phyloP scores from a whole-genome alignment of 176 grass and related monocot species.

The Panicum miliaceum region DNA sequence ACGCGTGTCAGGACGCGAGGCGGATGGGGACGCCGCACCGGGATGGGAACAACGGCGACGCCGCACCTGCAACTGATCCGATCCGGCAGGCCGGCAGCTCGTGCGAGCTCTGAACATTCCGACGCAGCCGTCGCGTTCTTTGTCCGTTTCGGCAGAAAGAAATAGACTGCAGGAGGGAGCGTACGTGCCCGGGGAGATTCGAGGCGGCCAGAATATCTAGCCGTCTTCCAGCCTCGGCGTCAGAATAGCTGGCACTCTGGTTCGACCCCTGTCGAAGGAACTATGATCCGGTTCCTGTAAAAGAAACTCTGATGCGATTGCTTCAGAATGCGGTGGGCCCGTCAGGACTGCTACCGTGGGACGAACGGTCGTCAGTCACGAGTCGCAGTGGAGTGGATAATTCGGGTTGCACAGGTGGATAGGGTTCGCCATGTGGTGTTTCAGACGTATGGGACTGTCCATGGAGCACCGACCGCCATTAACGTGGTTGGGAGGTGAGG shows the following conservation, averaged over 20 bases:
- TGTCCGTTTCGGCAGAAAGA: background rate
- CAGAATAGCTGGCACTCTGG: background rate
- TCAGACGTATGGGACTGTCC: background rate
- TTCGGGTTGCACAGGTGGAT: background rate
- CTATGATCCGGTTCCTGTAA: background rate
- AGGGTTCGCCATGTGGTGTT: background rate
- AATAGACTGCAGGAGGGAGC: background rate
- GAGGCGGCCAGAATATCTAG: background rate
- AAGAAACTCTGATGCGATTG: background rate
- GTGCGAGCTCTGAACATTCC: constrained; percentile 12
- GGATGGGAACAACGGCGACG: too few relatives aligned
- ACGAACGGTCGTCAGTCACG: background rate
- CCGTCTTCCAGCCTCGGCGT: background rate
- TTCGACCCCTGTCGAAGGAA: background rate
- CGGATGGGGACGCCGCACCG: constrained; percentile 35
- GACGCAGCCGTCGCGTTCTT: constrained; percentile 3
- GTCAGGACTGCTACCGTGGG: background rate
- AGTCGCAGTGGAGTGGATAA: background rate
- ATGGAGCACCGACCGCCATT: constrained; percentile 2
- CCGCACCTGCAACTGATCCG: too few relatives aligned
- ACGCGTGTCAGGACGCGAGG: background rate
- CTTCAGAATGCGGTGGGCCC: background rate
- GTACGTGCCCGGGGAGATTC: background rate
- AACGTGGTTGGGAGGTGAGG: background rate
- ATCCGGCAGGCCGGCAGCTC: background rate